Evolutionary conservation across 441 rosid species (phyloP), one percentile per base, ranked within the genome.

Genomic region (Brassica balearica): DNA sequence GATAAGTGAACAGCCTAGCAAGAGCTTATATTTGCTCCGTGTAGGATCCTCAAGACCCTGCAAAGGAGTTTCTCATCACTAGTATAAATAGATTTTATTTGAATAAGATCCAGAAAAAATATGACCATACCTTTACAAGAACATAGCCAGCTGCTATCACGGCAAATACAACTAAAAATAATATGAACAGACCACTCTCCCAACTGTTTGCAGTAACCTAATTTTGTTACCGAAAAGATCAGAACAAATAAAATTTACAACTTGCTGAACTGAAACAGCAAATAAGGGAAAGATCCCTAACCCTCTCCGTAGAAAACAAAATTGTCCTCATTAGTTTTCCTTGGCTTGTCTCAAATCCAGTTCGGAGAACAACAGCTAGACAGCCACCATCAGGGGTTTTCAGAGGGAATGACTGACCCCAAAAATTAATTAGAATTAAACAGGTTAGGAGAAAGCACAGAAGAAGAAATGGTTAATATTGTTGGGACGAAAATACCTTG

Each of bases 41-140:
- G 99, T 94, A 70, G 99, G 99, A 88, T 96, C 99, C 85, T 96
- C 99, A 29, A 96, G 83, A 53, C 98, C 98, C 99, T 96, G 82
- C 56, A 84, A 79, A 83, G 58, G 23, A 71, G 46, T 48, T 64
- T 32, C 14, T 43, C 74, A 74, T 76, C 71, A 83, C 6, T 72
- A 71, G 20, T 41, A 48, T 6, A 78, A 22, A 53, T 76, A 23
- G 69, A 62, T 9, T 55, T 70, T 65, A 17, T 72, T 53, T 56
- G 6, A 41, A 38, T 46, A 67, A 69, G 20, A 66, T 60, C 43
- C 27, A 63, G 22, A 56, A 59, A 71, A 43, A 82, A 22, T 9
- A 74, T 22, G 56, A 73, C 38, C 38, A 62, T 83, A 91, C 99
- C 96, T 94, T 96, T 77, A 88, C 86, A 82, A 96, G 98, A 32